Base-by-base conservation (phyloP, 2,329 filamentous ascomycete genomes). In the Trichoderma asperellum region DNA sequence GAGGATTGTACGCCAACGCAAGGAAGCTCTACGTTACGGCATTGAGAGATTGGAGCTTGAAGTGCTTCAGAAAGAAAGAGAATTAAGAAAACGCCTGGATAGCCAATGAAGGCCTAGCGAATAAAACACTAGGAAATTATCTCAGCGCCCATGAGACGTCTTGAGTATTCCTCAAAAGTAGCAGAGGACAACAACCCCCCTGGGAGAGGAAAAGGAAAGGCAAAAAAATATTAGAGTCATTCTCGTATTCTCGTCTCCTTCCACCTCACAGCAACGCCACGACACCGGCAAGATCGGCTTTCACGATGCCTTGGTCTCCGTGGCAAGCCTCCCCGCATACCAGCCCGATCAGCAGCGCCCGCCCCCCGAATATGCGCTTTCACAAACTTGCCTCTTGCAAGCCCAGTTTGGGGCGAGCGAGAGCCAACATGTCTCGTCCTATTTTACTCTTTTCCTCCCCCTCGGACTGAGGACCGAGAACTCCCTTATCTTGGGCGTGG, bases 41-140 rank as follows among this genome's bases (percentile, higher is more conserved):
- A 92, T 97, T 21, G 93, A 96, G 77, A 86, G 94, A 71, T 80
- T 97, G 73, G 92, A 96, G 83, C 77, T 97, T 75, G 93, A 97
- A 82, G 91, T 93, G n/a, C 85, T 89, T 74, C 94, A 97, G 76
- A 88, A 88, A 79, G 87, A 89, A 80, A 81, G 86, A 71, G 87
- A 89, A 79, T 73, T 89, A 75, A 78, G 85, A 73, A 83, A 85
- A 78, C 78, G 83, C 71, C 72, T 88, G 56, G 84, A 85, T 11
- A 74, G 73, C 14, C 80, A 74, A 76, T 68, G 27, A 58, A n/a
- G n/a, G 3, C 24, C 18, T 11, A n/a, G 24, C 1, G 24, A n/a
- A 7, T 21, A 27, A 21, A 24, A 7, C 60, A n/a, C 18, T 27
- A 11, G 34, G 16, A 7, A 7, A 11, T 24, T 5, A 8, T 18